phyloP scores from a whole-genome alignment of 148 eudicot species.

The Nyssa sinensis region DNA sequence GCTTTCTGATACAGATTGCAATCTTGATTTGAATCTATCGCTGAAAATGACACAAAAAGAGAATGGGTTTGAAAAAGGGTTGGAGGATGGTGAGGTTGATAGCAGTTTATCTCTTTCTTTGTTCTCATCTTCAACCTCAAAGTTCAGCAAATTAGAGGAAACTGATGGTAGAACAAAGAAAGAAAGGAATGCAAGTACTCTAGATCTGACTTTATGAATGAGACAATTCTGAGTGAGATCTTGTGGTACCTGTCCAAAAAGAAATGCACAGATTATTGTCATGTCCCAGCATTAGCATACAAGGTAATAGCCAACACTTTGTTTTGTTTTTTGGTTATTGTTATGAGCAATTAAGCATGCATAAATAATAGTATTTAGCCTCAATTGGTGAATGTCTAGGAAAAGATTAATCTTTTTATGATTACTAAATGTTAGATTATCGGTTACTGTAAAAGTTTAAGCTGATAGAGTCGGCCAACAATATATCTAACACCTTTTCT shows the following conservation, averaged over 20 bases:
- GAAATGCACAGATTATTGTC: slow-evolving; percentile 21
- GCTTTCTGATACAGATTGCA: slow-evolving; percentile 13
- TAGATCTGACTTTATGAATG: slow-evolving; percentile 74
- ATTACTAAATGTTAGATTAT: background rate
- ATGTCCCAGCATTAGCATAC: slow-evolving; percentile 5
- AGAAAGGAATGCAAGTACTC: slow-evolving; percentile 33
- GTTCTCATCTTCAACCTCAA: slow-evolving; percentile 31
- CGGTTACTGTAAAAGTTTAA: no score
- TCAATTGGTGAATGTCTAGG: slow-evolving; percentile 6
- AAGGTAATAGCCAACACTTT: slow-evolving; percentile 4
- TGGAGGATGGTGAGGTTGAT: slow-evolving; percentile 16
- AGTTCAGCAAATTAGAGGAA: slow-evolving; percentile 18
- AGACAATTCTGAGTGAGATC: slow-evolving; percentile 65
- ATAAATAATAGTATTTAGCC: background rate
- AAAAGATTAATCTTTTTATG: background rate
- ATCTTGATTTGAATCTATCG: slow-evolving; percentile 47
- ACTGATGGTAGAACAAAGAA: slow-evolving; percentile 22
- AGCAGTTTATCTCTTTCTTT: slow-evolving; percentile 34
- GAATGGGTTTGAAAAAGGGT: slow-evolving; percentile 6
- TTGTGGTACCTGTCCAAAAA: slow-evolving; percentile 35
- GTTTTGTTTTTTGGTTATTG: background rate
- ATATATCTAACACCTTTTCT: no score
- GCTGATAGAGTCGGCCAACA: no score
- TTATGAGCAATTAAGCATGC: background rate
- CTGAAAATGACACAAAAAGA: slow-evolving; percentile 31